Evolutionary conservation across 2,329 filamentous ascomycete genomes (phyloP), one percentile per base, ranked within the genome.

Genomic region (Neofusicoccum kwambonambiense): DNA sequence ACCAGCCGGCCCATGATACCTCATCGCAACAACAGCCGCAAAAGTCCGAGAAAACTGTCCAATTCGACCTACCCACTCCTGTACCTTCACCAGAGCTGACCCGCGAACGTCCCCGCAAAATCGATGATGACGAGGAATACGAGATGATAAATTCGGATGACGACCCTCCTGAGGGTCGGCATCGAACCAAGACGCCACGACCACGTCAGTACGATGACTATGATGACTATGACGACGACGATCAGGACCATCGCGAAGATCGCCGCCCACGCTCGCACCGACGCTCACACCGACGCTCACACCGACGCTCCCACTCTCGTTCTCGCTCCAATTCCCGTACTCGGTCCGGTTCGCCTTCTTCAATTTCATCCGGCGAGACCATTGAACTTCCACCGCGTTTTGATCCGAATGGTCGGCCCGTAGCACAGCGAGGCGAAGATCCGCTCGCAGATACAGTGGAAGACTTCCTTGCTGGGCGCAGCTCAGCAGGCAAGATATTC

Each of bases 341-440:
- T 27, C 49, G 61, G 6, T 27, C 50, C 17, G 51, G 34, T 51
- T 64, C 61, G 19, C 61, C 61, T 65, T 44, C 67, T 22, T 76
- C 74, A 4, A 70, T 73, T 52, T 67, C 66, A 1, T 74, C 71
- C 7, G 74, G 73, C 50, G 70, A 68, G 9, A 78, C 76, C 1
- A 73, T 77, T 64, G 76, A 77, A 44, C 66, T 78, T 5, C 75
- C 75, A 2, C 72, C 73, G 11, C 67, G 76, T 6, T 78, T 77
- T 52, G 76, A 78, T 39, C 69, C 74, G n/a, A 61, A 63, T 6
- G 76, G 75, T 3, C 68, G 71, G 27, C 56, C 52, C 34, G 45
- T 65, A 3, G 37, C 47, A 19, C 65, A 64, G 63, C 71, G 65
- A 64, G 69, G 66, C 1, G 72, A 76, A 15, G 75, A 77, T 67